Conservation (phyloP, 768 basidiomycete species). For the Suillus subluteus region DNA sequence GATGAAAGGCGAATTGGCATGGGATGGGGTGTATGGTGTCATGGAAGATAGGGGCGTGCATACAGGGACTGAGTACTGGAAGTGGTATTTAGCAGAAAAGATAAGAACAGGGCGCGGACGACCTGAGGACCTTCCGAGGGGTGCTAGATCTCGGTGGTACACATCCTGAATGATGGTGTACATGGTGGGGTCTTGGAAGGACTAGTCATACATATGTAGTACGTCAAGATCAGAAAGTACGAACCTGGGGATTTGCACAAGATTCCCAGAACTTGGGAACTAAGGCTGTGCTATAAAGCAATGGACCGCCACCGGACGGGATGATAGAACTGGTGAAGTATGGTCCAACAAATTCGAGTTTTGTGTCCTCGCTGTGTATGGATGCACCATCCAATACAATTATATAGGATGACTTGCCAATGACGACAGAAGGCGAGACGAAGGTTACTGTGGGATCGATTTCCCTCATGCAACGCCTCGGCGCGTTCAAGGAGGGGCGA, state of each 20-base stretch:
- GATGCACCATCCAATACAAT: constrained; percentile 52
- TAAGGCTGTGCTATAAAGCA: constrained; percentile 62
- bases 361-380: constrained; percentile 24
- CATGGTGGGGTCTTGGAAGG: constrained; percentile 57
- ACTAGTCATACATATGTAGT: constrained; percentile 22
- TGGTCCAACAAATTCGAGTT: constrained; percentile 37
- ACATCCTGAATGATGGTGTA: constrained; percentile 73
- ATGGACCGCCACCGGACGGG: constrained; percentile 31
- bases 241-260: constrained; percentile 58
- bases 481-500: constrained; percentile 26
- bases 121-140: constrained; percentile 22
- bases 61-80: constrained; percentile 43
- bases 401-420: constrained; percentile 57
- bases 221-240: not conserved
- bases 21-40: constrained; percentile 11
- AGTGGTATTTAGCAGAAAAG: constrained; percentile 64
- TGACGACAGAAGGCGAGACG: constrained; percentile 48
- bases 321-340: constrained; percentile 25
- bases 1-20: not conserved
- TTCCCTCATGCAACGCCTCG: constrained; percentile 51
- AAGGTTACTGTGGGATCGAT: constrained; percentile 77
- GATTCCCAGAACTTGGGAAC: constrained; percentile 69
- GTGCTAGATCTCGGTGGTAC: constrained; percentile 22
- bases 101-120: constrained; percentile 37
- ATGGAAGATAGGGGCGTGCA: constrained; percentile 19